phyloP scores from a whole-genome alignment of 768 basidiomycete species.

The Podaxis rugospora region DNA sequence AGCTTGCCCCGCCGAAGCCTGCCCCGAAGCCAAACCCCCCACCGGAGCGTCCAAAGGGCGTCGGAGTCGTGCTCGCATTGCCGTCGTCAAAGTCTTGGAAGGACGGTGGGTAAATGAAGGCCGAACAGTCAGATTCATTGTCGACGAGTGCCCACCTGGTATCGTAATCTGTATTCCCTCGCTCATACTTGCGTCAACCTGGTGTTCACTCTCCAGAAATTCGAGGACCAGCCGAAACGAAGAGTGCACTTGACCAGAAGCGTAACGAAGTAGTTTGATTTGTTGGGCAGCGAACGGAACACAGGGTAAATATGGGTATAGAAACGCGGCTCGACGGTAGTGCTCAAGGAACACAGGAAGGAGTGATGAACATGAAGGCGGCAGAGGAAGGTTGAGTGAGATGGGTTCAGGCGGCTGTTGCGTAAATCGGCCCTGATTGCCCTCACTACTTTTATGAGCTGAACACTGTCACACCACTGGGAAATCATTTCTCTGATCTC shows the following conservation, averaged over 20 bases:
- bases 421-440: background rate
- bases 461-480: background rate
- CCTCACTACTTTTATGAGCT: background rate
- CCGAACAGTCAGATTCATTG: background rate
- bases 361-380: background rate
- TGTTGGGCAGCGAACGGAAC: background rate
- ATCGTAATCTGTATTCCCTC: slow-evolving; percentile 63
- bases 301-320: background rate
- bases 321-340: background rate
- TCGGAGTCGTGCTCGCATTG: slow-evolving; percentile 54
- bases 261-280: slow-evolving; percentile 3
- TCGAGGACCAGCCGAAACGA: slow-evolving; percentile 16
- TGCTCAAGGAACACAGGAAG: background rate
- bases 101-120: slow-evolving; percentile 10
- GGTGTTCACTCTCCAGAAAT: slow-evolving; percentile 10
- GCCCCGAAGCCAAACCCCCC: slow-evolving; percentile 39
- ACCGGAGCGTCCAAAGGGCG: slow-evolving; percentile 62
- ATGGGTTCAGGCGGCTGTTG: background rate
- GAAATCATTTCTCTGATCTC: background rate
- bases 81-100: slow-evolving; percentile 75
- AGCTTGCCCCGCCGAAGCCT: slow-evolving; percentile 29
- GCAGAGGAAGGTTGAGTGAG: background rate
- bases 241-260: slow-evolving; percentile 9
- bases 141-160: slow-evolving; percentile 38
- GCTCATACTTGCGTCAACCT: slow-evolving; percentile 25